Conservation (phyloP, 441 rosid genomes). For the Euphorbia celastroides region DNA sequence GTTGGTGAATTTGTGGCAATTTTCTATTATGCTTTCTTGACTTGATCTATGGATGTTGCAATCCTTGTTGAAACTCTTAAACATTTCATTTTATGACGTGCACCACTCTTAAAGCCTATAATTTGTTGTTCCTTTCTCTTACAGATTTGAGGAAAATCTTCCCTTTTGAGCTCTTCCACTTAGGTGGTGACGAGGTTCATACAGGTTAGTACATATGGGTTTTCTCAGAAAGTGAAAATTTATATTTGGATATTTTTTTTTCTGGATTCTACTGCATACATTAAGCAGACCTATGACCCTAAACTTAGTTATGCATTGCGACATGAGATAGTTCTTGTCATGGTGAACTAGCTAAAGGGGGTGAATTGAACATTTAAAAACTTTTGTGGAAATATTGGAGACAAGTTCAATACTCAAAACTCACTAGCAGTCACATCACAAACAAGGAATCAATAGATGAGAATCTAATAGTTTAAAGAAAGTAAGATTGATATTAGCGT, state of each 20-base stretch:
- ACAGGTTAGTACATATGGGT: slow-evolving; percentile 47
- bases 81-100: not conserved
- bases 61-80: not conserved
- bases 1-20: not conserved
- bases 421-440: no score
- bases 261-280: not conserved
- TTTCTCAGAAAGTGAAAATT: slow-evolving; percentile 14
- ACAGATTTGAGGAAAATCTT: slow-evolving; percentile 86
- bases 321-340: not conserved
- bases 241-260: not conserved
- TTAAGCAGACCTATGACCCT: not conserved
- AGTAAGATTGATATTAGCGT: no score
- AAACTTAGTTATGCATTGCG: not conserved
- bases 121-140: slow-evolving; percentile 14
- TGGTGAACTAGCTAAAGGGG: no score
- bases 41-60: not conserved
- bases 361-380: no score
- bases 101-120: slow-evolving; percentile 8
- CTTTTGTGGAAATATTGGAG: no score
- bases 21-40: not conserved
- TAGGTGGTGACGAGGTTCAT: slow-evolving; percentile 98
- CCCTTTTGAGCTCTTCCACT: slow-evolving; percentile 93
- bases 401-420: no score
- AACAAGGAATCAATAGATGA: no score
- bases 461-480: no score